A percentile compares a stretch with the other conserved stretches of the same genome.
These are phyloP conservation scores for Dujonia santamariae DNA, from an alignment of 1,139 yeast species.

Conservation along the genomic window DNA sequence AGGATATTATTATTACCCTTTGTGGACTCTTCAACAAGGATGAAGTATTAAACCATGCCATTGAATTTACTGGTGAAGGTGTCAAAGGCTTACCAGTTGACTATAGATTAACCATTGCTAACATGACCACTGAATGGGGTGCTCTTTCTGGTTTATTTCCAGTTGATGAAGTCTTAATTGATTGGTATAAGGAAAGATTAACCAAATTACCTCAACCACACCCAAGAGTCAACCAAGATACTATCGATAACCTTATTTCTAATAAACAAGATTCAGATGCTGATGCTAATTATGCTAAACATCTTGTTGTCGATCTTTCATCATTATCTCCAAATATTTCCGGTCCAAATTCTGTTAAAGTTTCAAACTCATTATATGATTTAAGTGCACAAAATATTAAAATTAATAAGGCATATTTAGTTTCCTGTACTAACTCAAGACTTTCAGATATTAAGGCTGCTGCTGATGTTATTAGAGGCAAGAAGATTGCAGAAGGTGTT, in stretches of 20 bases:
- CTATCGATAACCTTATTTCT: slow-evolving; percentile 49
- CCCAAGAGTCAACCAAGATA: slow-evolving; percentile 70
- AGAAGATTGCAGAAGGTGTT: slow-evolving; percentile 81
- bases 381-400: slow-evolving; percentile 70
- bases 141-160: slow-evolving; percentile 97
- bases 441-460: slow-evolving; percentile 92
- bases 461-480: slow-evolving; percentile 78
- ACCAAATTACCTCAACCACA: slow-evolving; percentile 72
- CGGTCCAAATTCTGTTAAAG: slow-evolving; percentile 96
- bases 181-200: slow-evolving; percentile 75
- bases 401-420: slow-evolving; percentile 91
- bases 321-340: slow-evolving; percentile 88
- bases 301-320: slow-evolving; percentile 74
- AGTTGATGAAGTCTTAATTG: slow-evolving; percentile 71
- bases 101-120: slow-evolving; percentile 92
- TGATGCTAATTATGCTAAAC: slow-evolving; percentile 86
- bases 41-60: slow-evolving; percentile 95
- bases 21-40: slow-evolving; percentile 96
- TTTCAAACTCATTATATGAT: slow-evolving; percentile 74
- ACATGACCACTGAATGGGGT: slow-evolving; percentile 99
- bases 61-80: slow-evolving; percentile 92
- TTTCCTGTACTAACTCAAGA: slow-evolving; percentile 96
- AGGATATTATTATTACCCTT: slow-evolving; percentile 92
- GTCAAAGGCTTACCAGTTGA: slow-evolving; percentile 74
- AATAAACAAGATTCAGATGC: slow-evolving; percentile 56